phyloP scores from a whole-genome alignment of 1,139 yeast species.

The Lodderomyces elongisporus region DNA sequence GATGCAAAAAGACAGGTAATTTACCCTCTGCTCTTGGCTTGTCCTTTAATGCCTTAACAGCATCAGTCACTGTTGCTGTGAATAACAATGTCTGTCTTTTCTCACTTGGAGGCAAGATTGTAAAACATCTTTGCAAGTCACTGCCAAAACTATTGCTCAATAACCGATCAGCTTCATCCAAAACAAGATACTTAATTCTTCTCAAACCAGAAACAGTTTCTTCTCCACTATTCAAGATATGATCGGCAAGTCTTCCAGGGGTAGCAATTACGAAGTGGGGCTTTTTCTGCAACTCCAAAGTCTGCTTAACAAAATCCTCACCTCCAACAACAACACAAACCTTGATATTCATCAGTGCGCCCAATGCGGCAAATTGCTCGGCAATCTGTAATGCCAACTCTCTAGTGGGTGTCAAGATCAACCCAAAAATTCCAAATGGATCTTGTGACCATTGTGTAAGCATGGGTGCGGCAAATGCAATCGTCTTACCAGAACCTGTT shows the following conservation, averaged over 20 bases:
- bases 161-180: constrained; percentile 95
- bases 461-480: constrained; percentile 97
- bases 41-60: constrained; percentile 76
- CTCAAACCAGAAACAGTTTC: constrained; percentile 78
- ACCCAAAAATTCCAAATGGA: constrained; percentile 88
- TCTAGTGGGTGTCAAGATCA: constrained; percentile 89
- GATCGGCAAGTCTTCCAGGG: constrained; percentile 96
- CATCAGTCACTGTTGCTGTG: constrained; percentile 95
- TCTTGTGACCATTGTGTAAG: constrained; percentile 90
- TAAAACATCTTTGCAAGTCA: constrained; percentile 70
- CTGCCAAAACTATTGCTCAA: constrained; percentile 79
- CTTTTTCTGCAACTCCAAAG: constrained; percentile 68
- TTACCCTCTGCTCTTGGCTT: constrained; percentile 58
- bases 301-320: constrained; percentile 83
- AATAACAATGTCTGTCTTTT: constrained; percentile 83
- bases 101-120: constrained; percentile 62
- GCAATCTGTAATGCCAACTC: constrained; percentile 96
- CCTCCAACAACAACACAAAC: constrained; percentile 90
- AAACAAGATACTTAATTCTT: constrained; percentile 72
- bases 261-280: constrained; percentile 97
- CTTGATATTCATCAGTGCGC: constrained; percentile 80
- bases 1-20: constrained; percentile 70
- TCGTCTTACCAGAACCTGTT: constrained; percentile 97
- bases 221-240: constrained; percentile 81
- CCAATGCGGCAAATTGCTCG: constrained; percentile 91